Base-by-base conservation (phyloP, 257 asterid species). In the Craterostigma plantagineum region DNA sequence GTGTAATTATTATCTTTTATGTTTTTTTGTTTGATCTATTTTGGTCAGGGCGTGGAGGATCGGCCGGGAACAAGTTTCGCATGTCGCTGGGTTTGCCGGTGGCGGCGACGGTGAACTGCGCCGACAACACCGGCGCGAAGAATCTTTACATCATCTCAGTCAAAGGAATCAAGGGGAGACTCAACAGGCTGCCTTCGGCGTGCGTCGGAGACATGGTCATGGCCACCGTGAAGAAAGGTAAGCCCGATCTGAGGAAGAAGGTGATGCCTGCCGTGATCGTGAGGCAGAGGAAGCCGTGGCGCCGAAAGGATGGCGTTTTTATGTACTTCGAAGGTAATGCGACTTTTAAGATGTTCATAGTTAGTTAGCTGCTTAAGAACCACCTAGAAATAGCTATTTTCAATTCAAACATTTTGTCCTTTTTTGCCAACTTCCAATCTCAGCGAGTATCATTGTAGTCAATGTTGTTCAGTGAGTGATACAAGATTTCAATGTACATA, bases 221-320 rank as follows among this genome's bases (percentile, higher is more conserved):
- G 82, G 82, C 82, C 38, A 77, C 91, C 0, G 84, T 77, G 1
- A 77, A 77, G 67, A 71, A 71, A 54, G 86, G 86, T 0, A 71
- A 75, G 64, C 86, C 77, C 2, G 86, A 75, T 44, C 73, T 73
- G 30, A 63, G 91, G 62, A 73, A 77, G 72, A 77, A 77, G 71
- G 83, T 77, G 33, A 73, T 73, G 91, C 91, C 91, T 0, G 83
- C 91, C n/a, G 83, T 73, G 47, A 73, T 77, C 16, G 90, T 76
- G 14, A 73, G 90, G 33, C 82, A 76, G 51, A 71, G 90, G 61
- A 76, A 76, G 65, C 91, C 80, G 0, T 77, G 83, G 83, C 83
- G 91, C 71, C 53, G 91, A 77, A 77, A 73, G 83, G 91, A 77
- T 39, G 83, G 91, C 9, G 91, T 73, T 10, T 73, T 35, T 60